These are phyloP conservation scores for Sclerotinia glacialis DNA, from an alignment of 2,329 filamentous ascomycete species.

Conservation along the genomic window DNA sequence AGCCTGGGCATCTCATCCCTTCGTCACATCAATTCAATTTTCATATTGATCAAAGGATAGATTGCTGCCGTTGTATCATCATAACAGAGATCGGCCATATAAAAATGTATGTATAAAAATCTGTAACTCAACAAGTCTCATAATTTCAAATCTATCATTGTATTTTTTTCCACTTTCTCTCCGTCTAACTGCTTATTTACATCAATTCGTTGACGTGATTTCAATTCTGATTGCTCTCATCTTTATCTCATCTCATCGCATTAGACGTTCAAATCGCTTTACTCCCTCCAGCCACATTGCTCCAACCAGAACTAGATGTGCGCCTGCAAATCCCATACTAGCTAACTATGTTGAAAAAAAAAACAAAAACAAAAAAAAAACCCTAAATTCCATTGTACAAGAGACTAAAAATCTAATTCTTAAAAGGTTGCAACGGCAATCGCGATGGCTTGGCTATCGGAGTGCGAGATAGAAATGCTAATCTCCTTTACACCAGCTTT, in stretches of 20 bases:
- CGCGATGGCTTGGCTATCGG: conserved; percentile 88
- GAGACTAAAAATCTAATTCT: background rate
- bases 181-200: conserved; percentile 14
- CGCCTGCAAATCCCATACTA: conserved; percentile 19
- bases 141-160: background rate
- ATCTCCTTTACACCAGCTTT: conserved; percentile 84
- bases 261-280: conserved; percentile 16
- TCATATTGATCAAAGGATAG: background rate
- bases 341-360: conserved; percentile 14
- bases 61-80: background rate
- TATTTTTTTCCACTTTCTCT: background rate
- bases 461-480: conserved; percentile 93
- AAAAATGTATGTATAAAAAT: background rate
- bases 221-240: conserved; percentile 10
- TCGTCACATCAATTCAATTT: background rate
- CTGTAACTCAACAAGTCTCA: background rate
- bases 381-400: conserved; percentile 22
- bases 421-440: conserved; percentile 82
- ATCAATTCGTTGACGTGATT: conserved; percentile 13
- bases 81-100: background rate
- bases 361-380: conserved; percentile 12
- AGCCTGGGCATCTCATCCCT: background rate
- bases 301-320: conserved; percentile 13
- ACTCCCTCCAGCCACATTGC: conserved; percentile 11
- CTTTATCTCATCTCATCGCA: conserved; percentile 16